Conservation (phyloP, 2,329 filamentous ascomycete species). For the Cordyceps sp. region DNA sequence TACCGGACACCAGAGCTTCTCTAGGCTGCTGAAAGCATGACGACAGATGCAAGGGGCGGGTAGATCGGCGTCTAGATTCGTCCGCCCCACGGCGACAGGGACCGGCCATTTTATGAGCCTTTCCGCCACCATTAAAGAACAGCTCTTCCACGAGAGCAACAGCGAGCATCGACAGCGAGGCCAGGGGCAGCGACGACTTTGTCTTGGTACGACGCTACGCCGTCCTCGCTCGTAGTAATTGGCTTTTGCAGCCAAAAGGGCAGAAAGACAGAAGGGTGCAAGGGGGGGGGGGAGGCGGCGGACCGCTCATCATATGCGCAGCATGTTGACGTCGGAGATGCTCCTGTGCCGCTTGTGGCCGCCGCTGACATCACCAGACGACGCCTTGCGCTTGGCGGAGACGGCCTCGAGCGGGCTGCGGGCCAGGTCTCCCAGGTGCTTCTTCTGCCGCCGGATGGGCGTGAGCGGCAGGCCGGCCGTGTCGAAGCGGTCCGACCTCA, state of each 20-base stretch:
- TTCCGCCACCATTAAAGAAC: too few species aligned
- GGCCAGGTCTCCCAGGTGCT: slow-evolving; percentile 22
- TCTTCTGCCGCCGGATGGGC: slow-evolving; percentile 43
- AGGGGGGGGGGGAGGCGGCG: too few species aligned
- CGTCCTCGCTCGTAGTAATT: slow-evolving; percentile 29
- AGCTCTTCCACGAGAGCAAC: too few species aligned
- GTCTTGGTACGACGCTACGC: slow-evolving; percentile 14
- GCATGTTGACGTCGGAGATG: slow-evolving; percentile 36
- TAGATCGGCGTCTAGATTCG: too few species aligned
- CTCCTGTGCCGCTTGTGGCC: slow-evolving; percentile 41
- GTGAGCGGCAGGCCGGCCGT: slow-evolving; percentile 54
- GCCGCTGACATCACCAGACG: slow-evolving; percentile 22
- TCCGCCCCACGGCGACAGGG: too few species aligned
- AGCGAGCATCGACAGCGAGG: too few species aligned
- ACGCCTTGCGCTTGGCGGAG: slow-evolving; percentile 39
- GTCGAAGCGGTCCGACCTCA: slow-evolving; percentile 48
- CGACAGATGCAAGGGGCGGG: too few species aligned
- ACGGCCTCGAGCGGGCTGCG: slow-evolving; percentile 32
- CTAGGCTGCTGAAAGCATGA: too few species aligned
- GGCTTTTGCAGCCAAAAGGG: slow-evolving; percentile 1
- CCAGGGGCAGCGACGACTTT: slow-evolving; percentile 21
- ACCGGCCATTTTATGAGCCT: too few species aligned
- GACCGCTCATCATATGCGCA: slow-evolving; percentile 24
- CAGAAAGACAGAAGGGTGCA: too few species aligned
- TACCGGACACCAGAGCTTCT: too few species aligned